Base-by-base conservation (phyloP, 2,329 filamentous ascomycete genomes). In the Didymella pomorum region DNA sequence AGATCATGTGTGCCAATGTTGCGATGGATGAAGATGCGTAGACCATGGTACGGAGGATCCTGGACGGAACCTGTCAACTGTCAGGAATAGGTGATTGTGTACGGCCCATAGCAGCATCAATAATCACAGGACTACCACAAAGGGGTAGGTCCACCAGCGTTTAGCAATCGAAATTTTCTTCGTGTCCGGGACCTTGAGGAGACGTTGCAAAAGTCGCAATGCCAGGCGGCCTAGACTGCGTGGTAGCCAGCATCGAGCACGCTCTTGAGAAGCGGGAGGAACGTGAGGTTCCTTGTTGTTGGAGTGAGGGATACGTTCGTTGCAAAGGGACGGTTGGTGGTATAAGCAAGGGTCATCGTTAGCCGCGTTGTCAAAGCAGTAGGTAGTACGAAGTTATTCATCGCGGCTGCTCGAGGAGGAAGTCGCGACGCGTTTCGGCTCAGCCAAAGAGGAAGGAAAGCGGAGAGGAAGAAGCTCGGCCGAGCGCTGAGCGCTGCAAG, bases 61-160 rank as follows among this genome's bases (percentile, higher is more conserved):
- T 62, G 52, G 45, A 20, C 65, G 54, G 44, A 16, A 54, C 62
- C 64, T 68, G 64, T 68, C 62, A 67, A 64, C 45, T 70, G 66
- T 66, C 59, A 70, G 60, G 42, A 41, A 35, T 28, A 51, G 58
- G 62, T 69, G 64, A 67, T 53, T 61, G 58, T 64, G 46, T 58
- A 51, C 31, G 28, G 29, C 18, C 37, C 21, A 10, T 42, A 26
- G 48, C 55, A 60, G 37, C n/a, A 41, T 18, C 23, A 45, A 49
- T 42, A 25, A 45, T 45, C 45, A 54, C 50, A 46, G 18, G 26
- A 31, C 31, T 33, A 14, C 11, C 21, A 58, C 44, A 41, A 50
- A 44, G 26, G 41, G 50, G 50, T 33, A 58, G 45, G 29, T 23
- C 39, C 37, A 28, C 37, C 37, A 37, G 42, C 25, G 31, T 48